phyloP scores from a whole-genome alignment of 2,329 filamentous ascomycete genomes.

The Pseudogymnoascus sp. region DNA sequence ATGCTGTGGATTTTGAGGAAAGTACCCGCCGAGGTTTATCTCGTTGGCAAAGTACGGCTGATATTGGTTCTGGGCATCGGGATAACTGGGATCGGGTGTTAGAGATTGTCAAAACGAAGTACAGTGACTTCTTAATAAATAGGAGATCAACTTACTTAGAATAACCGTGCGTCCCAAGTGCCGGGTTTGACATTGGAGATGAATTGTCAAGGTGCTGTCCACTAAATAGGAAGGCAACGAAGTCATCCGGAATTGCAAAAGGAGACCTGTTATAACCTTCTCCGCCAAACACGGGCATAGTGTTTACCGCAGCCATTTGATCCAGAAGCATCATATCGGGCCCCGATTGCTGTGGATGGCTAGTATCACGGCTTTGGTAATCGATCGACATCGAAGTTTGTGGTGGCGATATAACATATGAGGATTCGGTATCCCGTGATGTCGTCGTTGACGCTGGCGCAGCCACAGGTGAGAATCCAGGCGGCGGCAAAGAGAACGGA shows the following conservation, averaged over 20 bases:
- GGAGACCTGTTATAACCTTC: constrained; percentile 77
- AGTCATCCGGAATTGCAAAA: constrained; percentile 79
- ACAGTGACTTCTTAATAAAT: background rate
- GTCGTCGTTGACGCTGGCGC: constrained; percentile 29
- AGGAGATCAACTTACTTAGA: constrained; percentile 39
- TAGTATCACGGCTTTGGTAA: constrained; percentile 26
- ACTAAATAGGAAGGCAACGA: constrained; percentile 78
- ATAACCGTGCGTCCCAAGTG: constrained; percentile 41
- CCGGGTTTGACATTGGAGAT: constrained; percentile 45
- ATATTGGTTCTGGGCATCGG: constrained; percentile 44
- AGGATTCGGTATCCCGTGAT: constrained; percentile 23
- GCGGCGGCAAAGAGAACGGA: constrained; percentile 54
- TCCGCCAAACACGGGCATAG: constrained; percentile 79
- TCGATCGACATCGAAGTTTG: constrained; percentile 23
- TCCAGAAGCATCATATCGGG: constrained; percentile 53
- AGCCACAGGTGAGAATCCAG: constrained; percentile 42
- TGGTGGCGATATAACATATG: constrained; percentile 22
- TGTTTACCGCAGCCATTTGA: constrained; percentile 55
- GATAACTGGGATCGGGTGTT: constrained; percentile 38
- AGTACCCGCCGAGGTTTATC: constrained; percentile 47
- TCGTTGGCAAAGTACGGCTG: constrained; percentile 45
- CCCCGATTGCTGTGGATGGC: constrained; percentile 30
- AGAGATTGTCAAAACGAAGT: constrained; percentile 5
- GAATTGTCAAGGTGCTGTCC: constrained; percentile 49
- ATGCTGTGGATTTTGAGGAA: constrained; percentile 55